These are phyloP conservation scores for Aspergillus asperescens DNA, from an alignment of 495 filamentous ascomycete species.

Conservation along the genomic window DNA sequence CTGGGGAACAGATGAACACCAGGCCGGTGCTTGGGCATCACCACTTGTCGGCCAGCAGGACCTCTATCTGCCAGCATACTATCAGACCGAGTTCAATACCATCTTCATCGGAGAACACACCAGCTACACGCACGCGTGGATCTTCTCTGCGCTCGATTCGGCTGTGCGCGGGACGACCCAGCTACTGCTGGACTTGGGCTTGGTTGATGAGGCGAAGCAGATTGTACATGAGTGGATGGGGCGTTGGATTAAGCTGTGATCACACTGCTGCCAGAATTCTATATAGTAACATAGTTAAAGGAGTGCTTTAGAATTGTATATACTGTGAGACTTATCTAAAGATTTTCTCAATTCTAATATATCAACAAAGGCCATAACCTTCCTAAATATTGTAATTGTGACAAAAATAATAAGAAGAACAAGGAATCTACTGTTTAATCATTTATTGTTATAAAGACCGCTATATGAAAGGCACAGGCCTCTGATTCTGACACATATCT, in stretches of 20 bases:
- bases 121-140: conserved; percentile 71
- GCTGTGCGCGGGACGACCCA: conserved; percentile 62
- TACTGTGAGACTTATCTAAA: too few relatives aligned
- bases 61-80: conserved; percentile 63
- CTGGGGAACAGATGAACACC: conserved; percentile 52
- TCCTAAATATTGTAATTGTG: too few relatives aligned
- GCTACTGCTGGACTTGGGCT: conserved; percentile 58
- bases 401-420: too few relatives aligned
- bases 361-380: too few relatives aligned
- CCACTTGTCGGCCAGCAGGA: conserved; percentile 57
- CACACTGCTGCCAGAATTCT: too few relatives aligned
- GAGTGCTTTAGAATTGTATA: too few relatives aligned
- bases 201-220: conserved; percentile 65
- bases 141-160: conserved; percentile 61
- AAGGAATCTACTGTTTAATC: too few relatives aligned
- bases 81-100: conserved; percentile 60
- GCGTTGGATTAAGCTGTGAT: conserved; percentile 48
- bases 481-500: too few relatives aligned
- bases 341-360: too few relatives aligned
- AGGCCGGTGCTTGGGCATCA: conserved; percentile 50
- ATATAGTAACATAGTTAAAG: too few relatives aligned
- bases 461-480: too few relatives aligned
- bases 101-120: conserved; percentile 70
- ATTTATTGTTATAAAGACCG: too few relatives aligned
- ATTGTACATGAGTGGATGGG: conserved; percentile 64